phyloP scores from a whole-genome alignment of 129 eudicot genomes.

The Flaveria robusta region DNA sequence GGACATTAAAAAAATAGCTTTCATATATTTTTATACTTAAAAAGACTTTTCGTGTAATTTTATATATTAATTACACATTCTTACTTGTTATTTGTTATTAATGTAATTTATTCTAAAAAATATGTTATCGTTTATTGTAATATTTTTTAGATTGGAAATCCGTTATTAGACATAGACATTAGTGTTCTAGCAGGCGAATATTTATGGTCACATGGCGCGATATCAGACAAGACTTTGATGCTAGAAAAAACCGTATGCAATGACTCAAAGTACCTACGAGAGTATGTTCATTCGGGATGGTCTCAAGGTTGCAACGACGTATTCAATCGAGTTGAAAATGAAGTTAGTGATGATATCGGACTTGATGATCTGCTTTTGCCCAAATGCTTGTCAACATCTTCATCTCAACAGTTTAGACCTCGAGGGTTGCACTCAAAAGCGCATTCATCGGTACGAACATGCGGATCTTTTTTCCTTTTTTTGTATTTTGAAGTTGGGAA shows the following conservation, averaged over 20 bases:
- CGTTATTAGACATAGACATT: conserved; percentile 47
- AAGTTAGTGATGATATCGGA: conserved; percentile 32
- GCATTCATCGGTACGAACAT: conserved; percentile 32
- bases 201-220: conserved; percentile 49
- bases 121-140: too few relatives aligned
- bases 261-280: conserved; percentile 40
- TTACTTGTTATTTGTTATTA: too few relatives aligned
- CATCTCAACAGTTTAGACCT: conserved; percentile 39
- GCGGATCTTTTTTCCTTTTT: not conserved
- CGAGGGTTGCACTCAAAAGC: conserved; percentile 38
- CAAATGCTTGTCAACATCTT: conserved; percentile 33
- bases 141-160: conserved; percentile 37
- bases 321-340: conserved; percentile 29
- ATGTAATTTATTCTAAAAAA: too few relatives aligned
- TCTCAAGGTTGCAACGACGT: conserved; percentile 46
- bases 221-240: conserved; percentile 43
- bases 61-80: not conserved
- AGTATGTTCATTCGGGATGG: conserved; percentile 34
- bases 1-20: too few relatives aligned
- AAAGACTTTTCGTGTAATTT: not conserved
- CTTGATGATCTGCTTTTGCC: conserved; percentile 40
- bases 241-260: conserved; percentile 48
- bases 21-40: too few relatives aligned
- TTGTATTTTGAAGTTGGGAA: too few relatives aligned
- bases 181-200: conserved; percentile 41